Percentiles rank a stretch among this genome's conserved stretches.
Conservation (phyloP, 208 protist species). For the Trypanosoma mega region DNA sequence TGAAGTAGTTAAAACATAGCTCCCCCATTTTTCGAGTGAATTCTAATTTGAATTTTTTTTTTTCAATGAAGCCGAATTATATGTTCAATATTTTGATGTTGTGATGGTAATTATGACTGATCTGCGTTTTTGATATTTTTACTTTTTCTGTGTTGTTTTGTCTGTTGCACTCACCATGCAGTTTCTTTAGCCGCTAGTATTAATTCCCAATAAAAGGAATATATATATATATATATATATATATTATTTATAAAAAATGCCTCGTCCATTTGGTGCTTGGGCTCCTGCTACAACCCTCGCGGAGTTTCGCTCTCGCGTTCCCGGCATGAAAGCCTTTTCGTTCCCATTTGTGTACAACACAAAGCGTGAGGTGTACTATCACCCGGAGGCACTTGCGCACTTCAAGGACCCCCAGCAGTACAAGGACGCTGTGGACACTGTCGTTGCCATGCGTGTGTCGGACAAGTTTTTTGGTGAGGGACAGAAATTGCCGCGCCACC, state of each 20-base stretch:
- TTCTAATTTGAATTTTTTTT: too few species aligned
- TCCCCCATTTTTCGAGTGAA: too few species aligned
- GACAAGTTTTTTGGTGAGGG: conserved; percentile 88
- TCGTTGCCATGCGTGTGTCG: conserved; percentile 72
- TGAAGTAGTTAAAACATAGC: too few species aligned
- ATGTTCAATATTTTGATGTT: too few species aligned
- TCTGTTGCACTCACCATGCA: too few species aligned
- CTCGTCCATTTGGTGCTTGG: conserved; percentile 86
- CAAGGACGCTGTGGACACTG: conserved; percentile 79
- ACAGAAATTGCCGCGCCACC: conserved; percentile 64
- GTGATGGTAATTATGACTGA: too few species aligned
- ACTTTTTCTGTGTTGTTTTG: too few species aligned
- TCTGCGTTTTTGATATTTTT: too few species aligned
- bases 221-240: neutral
- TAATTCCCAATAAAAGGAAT: too few species aligned
- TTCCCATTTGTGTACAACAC: conserved; percentile 46
- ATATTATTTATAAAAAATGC: conserved; percentile 40
- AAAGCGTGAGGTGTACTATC: conserved; percentile 77
- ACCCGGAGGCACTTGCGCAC: conserved; percentile 77
- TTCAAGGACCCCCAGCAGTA: conserved; percentile 89
- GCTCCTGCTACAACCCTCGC: conserved; percentile 82
- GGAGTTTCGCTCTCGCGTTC: conserved; percentile 78
- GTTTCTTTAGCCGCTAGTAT: too few species aligned
- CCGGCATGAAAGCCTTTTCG: conserved; percentile 52
- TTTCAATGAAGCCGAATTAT: too few species aligned